Conservation (phyloP, 169 alveolate genomes). For the Cryptosporidium bovis region DNA sequence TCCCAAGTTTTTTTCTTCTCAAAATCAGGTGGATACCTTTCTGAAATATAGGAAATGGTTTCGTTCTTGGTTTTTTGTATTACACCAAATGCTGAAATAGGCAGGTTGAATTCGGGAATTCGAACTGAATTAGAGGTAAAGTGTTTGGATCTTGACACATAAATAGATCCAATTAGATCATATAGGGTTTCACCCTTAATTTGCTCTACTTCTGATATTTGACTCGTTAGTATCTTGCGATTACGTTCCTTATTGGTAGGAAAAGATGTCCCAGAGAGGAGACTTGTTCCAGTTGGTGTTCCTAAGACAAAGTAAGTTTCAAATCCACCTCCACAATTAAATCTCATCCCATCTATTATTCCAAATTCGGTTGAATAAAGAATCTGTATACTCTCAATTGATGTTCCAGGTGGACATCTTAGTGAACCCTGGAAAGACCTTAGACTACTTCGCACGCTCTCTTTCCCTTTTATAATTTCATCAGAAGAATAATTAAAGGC, state of each 20-base stretch:
- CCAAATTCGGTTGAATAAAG: slow-evolving; percentile 1
- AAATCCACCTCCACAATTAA: slow-evolving; percentile 38
- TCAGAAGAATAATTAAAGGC: not conserved
- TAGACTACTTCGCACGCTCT: slow-evolving; percentile 33
- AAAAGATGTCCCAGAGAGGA: not conserved
- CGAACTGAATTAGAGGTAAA: slow-evolving; percentile 19
- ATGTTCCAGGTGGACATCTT: slow-evolving; percentile 53
- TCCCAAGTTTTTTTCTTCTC: slow-evolving; percentile 35
- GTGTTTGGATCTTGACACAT: not conserved
- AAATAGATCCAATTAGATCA: slow-evolving; percentile 17
- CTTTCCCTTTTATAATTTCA: not conserved
- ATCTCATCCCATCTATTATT: not conserved
- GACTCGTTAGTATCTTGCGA: not conserved
- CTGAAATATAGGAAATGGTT: not conserved
- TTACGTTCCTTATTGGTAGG: not conserved
- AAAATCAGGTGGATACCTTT: slow-evolving; percentile 26
- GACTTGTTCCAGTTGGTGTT: not conserved
- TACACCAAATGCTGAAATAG: slow-evolving; percentile 36
- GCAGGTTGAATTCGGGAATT: slow-evolving; percentile 34
- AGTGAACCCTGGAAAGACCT: slow-evolving; percentile 59
- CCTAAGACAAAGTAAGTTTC: slow-evolving; percentile 47
- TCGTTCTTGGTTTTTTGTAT: not conserved
- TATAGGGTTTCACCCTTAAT: not conserved
- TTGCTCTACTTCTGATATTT: not conserved
- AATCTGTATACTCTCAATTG: slow-evolving; percentile 42